Evolutionary conservation across 768 basidiomycete genomes (phyloP).

Genomic region (Pulveroboletus frians): DNA sequence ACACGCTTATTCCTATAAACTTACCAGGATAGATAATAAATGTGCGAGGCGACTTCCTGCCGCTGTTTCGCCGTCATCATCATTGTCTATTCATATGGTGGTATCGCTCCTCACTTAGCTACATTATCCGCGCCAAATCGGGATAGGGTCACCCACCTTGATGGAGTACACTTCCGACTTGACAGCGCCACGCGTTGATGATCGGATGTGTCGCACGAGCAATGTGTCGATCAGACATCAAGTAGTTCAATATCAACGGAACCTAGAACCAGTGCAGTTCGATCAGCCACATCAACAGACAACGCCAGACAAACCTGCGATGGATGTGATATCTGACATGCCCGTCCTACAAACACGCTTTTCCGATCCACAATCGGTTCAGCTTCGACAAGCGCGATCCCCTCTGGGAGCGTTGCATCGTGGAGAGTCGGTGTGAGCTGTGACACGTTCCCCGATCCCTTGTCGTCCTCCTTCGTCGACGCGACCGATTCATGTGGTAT

Average conservation of each 20-base stretch:
- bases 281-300: background rate
- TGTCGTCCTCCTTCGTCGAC: slow-evolving; percentile 3
- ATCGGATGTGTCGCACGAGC: slow-evolving; percentile 72
- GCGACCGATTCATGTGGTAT: slow-evolving; percentile 5
- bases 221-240: slow-evolving; percentile 69
- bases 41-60: slow-evolving; percentile 90
- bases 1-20: background rate
- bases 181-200: slow-evolving; percentile 81
- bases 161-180: slow-evolving; percentile 59
- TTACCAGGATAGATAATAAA: slow-evolving; percentile 79
- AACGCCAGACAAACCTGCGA: slow-evolving; percentile 47
- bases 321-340: slow-evolving; percentile 73
- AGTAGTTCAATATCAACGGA: slow-evolving; percentile 55
- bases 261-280: slow-evolving; percentile 43
- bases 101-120: background rate
- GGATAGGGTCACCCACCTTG: slow-evolving; percentile 49
- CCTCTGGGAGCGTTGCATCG: slow-evolving; percentile 43
- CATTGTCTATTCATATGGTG: slow-evolving; percentile 59
- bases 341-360: slow-evolving; percentile 81
- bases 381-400: slow-evolving; percentile 61
- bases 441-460: slow-evolving; percentile 1
- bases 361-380: slow-evolving; percentile 85
- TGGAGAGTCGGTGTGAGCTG: slow-evolving; percentile 1
- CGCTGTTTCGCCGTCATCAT: slow-evolving; percentile 91
- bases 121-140: background rate